These are phyloP conservation scores for Asterochloris sp. DNA, from an alignment of 139 green algal genomes.

Conservation along the genomic window DNA sequence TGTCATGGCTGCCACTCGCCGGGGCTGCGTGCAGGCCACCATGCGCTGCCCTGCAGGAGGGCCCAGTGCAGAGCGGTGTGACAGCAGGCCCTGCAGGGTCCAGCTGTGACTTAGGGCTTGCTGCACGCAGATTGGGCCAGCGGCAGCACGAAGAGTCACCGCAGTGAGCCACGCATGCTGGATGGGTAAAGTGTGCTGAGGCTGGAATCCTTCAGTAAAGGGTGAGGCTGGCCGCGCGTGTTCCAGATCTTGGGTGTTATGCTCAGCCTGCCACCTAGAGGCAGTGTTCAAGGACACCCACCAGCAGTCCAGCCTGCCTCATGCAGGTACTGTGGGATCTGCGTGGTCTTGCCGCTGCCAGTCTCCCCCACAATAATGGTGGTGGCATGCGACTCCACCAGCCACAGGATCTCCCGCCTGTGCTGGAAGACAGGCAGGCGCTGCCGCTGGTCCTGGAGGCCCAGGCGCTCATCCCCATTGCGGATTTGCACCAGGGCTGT, in stretches of 20 bases:
- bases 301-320: constrained; percentile 36
- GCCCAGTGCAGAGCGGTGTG: background rate
- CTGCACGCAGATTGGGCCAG: too few species aligned
- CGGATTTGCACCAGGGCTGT: background rate
- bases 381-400: constrained; percentile 69
- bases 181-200: too few species aligned
- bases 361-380: constrained; percentile 73
- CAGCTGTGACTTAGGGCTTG: background rate
- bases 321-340: constrained; percentile 81
- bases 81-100: background rate
- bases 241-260: too few species aligned
- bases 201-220: too few species aligned
- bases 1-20: constrained; percentile 80
- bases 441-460: constrained; percentile 35
- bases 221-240: too few species aligned
- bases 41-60: constrained; percentile 17
- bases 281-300: background rate
- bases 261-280: too few species aligned
- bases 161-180: too few species aligned
- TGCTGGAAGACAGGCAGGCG: constrained; percentile 40
- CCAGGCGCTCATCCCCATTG: constrained; percentile 29
- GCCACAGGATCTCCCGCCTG: constrained; percentile 67
- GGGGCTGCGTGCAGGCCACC: constrained; percentile 76
- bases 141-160: too few species aligned
- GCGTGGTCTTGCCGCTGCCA: constrained; percentile 86